phyloP scores from a whole-genome alignment of 2,329 filamentous ascomycete species.

The Trichoderma brevicompactum region DNA sequence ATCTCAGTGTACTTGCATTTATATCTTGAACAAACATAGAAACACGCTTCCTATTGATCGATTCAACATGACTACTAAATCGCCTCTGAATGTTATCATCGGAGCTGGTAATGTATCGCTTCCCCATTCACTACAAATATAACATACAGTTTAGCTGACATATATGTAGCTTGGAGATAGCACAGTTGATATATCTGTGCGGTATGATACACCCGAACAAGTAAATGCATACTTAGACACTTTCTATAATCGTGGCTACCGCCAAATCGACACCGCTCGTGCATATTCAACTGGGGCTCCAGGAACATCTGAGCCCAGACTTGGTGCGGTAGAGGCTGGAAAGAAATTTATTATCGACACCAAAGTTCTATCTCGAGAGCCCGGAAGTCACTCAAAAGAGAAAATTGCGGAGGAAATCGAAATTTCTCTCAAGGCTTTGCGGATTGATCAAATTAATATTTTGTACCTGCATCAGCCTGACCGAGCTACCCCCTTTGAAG shows the following conservation, averaged over 20 bases:
- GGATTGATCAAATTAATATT: conserved; percentile 17
- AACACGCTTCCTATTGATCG: no score
- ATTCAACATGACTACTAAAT: conserved; percentile 5
- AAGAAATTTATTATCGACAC: conserved; percentile 43
- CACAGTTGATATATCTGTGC: conserved; percentile 32
- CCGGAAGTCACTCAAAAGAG: conserved; percentile 38
- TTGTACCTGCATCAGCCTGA: conserved; percentile 21
- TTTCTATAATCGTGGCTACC: conserved; percentile 25
- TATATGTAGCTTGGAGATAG: conserved; percentile 34
- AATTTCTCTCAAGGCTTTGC: conserved; percentile 40
- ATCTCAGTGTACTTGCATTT: no score
- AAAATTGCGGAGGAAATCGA: conserved; percentile 40
- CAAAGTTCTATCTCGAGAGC: conserved; percentile 39
- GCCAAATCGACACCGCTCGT: conserved; percentile 23
- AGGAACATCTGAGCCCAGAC: conserved; percentile 39
- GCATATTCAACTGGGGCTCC: conserved; percentile 30
- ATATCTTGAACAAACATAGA: no score
- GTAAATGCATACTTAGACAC: conserved; percentile 32
- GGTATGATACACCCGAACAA: conserved; percentile 36
- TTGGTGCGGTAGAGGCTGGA: conserved; percentile 38
- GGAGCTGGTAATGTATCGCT: conserved; percentile 21
- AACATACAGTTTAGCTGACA: neutral
- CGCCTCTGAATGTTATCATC: conserved; percentile 12
- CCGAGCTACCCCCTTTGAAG: conserved; percentile 21
- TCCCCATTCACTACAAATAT: no score